A percentile compares a stretch with the other conserved stretches of the same genome.
These are phyloP conservation scores for Aspergillus wentii DNA, from an alignment of 495 filamentous ascomycete genomes.

Conservation along the genomic window DNA sequence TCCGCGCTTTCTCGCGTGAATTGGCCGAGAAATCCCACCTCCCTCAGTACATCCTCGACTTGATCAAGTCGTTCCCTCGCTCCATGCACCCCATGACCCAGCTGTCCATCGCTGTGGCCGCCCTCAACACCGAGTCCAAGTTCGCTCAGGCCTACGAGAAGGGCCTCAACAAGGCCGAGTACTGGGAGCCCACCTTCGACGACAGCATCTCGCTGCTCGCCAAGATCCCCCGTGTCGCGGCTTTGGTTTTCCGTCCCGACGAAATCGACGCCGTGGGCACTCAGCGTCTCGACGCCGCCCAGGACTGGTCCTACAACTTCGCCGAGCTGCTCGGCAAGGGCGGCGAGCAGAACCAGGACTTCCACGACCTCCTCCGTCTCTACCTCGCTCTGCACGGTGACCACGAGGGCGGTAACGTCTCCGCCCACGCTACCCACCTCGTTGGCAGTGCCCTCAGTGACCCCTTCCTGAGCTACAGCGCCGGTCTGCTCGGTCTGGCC, in stretches of 20 bases:
- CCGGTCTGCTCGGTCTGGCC: conserved; percentile 90
- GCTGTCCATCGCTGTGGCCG: conserved; percentile 87
- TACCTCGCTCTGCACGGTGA: conserved; percentile 97
- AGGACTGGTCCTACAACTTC: conserved; percentile 98
- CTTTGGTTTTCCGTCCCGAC: conserved; percentile 91
- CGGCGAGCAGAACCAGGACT: conserved; percentile 79
- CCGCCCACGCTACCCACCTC: conserved; percentile 93
- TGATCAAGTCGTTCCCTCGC: conserved; percentile 85
- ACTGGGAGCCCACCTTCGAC: conserved; percentile 98
- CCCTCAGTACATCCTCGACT: conserved; percentile 77
- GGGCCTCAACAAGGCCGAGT: conserved; percentile 87
- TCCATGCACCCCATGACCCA: conserved; percentile 98
- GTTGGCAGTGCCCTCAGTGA: conserved; percentile 95
- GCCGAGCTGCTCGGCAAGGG: conserved; percentile 93
- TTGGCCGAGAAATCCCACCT: conserved; percentile 81
- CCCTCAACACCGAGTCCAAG: conserved; percentile 84
- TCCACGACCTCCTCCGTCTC: conserved; percentile 88
- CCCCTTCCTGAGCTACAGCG: conserved; percentile 92
- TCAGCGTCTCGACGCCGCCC: conserved; percentile 45
- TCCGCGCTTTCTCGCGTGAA: conserved; percentile 75
- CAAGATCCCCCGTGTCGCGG: conserved; percentile 94
- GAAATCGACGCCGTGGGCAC: conserved; percentile 61
- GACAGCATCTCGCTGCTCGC: conserved; percentile 90
- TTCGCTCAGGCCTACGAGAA: conserved; percentile 92
- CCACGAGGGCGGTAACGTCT: conserved; percentile 97